Evolutionary conservation across 2,329 filamentous ascomycete species (phyloP).

Genomic region (Coniochaeta hoffmannii): DNA sequence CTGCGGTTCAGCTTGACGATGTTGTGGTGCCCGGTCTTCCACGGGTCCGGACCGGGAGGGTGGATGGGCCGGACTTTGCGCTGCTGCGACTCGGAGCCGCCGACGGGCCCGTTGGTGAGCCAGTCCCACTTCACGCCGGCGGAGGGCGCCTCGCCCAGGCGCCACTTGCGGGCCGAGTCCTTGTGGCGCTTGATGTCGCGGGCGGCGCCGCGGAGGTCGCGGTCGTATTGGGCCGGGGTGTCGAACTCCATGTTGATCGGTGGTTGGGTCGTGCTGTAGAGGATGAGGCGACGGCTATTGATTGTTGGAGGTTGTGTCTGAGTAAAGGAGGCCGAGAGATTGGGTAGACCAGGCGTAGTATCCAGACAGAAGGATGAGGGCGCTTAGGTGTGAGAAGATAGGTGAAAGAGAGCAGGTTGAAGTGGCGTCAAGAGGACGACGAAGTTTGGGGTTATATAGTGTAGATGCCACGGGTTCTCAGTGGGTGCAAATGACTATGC

Average conservation of each 20-base stretch:
- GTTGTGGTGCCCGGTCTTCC: slow-evolving; percentile 24
- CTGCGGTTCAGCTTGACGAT: slow-evolving; percentile 27
- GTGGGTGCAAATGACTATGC: too few relatives aligned
- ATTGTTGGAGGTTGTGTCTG: too few relatives aligned
- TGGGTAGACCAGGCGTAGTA: too few relatives aligned
- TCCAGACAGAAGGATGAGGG: background rate
- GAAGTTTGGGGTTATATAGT: background rate
- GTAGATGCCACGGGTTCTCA: background rate
- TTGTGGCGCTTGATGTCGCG: slow-evolving; percentile 36
- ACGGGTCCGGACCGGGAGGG: slow-evolving; percentile 13
- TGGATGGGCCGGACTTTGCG: slow-evolving; percentile 25
- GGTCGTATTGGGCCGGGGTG: slow-evolving; percentile 21
- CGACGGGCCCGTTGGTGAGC: slow-evolving; percentile 9
- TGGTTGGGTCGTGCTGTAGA: background rate
- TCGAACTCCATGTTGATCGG: slow-evolving; percentile 18
- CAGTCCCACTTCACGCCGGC: slow-evolving; percentile 16
- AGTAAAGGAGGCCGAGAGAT: too few relatives aligned
- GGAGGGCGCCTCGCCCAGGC: slow-evolving; percentile 25
- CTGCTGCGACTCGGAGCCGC: slow-evolving; percentile 21
- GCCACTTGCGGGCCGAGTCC: slow-evolving; percentile 34
- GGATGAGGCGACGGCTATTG: background rate
- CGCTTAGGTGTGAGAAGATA: background rate
- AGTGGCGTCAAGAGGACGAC: background rate
- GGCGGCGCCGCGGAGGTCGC: slow-evolving; percentile 35
- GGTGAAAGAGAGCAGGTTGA: background rate